phyloP scores from a whole-genome alignment of 345 rosid genomes.

The Salix brachista region DNA sequence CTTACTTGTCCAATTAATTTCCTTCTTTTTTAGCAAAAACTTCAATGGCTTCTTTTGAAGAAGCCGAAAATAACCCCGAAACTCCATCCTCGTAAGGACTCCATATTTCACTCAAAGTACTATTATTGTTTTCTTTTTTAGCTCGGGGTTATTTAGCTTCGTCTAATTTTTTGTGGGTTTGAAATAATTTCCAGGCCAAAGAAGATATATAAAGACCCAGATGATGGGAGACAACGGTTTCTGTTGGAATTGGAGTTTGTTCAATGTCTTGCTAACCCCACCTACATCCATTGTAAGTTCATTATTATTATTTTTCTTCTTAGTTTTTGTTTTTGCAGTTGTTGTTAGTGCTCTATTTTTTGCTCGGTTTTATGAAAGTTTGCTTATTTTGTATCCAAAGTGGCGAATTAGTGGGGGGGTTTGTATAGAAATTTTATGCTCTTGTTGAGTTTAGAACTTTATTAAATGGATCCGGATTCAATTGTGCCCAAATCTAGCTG shows the following conservation, averaged over 20 bases:
- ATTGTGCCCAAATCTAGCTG: not conserved
- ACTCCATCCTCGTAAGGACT: constrained; percentile 11
- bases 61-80: constrained; percentile 2
- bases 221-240: constrained; percentile 84
- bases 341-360: not conserved
- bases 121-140: not conserved
- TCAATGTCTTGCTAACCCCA: constrained; percentile 96
- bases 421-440: not conserved
- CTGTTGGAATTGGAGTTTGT: constrained; percentile 87
- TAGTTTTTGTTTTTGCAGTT: not conserved
- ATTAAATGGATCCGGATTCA: not conserved
- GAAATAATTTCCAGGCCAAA: constrained; percentile 16
- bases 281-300: constrained; percentile 86
- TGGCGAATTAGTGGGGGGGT: not conserved
- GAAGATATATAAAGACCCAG: constrained; percentile 67
- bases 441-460: not conserved
- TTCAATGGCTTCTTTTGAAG: constrained; percentile 15
- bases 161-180: not conserved
- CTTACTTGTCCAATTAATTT: not conserved
- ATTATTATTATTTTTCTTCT: not conserved
- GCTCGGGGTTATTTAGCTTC: not conserved
- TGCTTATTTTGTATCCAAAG: not conserved
- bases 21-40: not conserved
- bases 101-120: not conserved
- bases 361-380: not conserved